Conservation (phyloP, 2,329 filamentous ascomycete species). For the Nigrospora sphaerica region DNA sequence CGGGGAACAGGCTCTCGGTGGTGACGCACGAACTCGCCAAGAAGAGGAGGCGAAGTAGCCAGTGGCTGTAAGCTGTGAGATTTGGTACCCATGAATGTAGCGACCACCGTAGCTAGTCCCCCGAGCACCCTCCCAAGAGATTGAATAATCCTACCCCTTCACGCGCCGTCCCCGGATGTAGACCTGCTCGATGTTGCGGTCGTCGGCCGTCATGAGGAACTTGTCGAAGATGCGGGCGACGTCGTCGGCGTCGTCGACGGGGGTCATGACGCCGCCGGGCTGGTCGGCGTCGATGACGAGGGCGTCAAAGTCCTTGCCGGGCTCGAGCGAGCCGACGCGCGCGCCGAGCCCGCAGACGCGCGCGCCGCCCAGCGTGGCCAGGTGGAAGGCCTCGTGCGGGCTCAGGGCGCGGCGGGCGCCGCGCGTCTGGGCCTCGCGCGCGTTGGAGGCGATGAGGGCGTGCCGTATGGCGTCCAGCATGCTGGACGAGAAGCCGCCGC, state of each 20-base stretch:
- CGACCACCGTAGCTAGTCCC: too few relatives aligned
- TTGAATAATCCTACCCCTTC: conserved; percentile 1
- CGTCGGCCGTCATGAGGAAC: conserved; percentile 60
- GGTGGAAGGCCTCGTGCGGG: conserved; percentile 47
- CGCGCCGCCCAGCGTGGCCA: conserved; percentile 56
- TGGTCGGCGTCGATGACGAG: conserved; percentile 33
- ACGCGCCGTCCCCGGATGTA: conserved; percentile 41
- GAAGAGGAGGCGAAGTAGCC: too few relatives aligned
- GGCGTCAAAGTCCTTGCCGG: conserved; percentile 58
- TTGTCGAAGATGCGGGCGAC: conserved; percentile 47
- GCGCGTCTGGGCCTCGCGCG: conserved; percentile 31
- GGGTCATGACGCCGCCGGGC: conserved; percentile 38
- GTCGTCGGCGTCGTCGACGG: conserved; percentile 42
- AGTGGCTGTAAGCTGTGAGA: too few relatives aligned
- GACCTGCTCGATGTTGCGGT: conserved; percentile 51
- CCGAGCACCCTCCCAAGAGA: not conserved
- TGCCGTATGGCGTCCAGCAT: conserved; percentile 54
- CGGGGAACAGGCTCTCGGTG: too few relatives aligned
- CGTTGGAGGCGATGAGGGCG: conserved; percentile 48
- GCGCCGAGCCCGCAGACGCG: conserved; percentile 46
- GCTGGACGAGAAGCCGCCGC: conserved; percentile 53
- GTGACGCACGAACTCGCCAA: too few relatives aligned
- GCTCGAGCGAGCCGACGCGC: conserved; percentile 47
- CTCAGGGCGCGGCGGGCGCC: conserved; percentile 37
- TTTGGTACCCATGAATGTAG: too few relatives aligned